Conservation (phyloP, 805 yeast genomes). For the Saccharomyces mikatae region DNA sequence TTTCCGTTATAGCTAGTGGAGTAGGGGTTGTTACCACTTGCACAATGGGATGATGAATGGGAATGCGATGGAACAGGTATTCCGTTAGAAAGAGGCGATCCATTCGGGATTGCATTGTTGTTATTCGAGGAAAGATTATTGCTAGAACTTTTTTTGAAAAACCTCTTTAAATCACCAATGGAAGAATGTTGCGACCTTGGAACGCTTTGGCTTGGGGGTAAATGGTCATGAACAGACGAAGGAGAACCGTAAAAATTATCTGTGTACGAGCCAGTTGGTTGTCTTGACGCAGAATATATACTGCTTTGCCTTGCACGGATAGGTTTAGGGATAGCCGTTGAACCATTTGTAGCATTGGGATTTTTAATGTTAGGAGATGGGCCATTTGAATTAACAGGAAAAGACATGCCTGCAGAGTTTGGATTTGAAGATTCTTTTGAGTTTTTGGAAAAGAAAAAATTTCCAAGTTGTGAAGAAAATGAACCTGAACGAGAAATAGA, state of each 20-base stretch:
- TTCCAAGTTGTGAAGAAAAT: slow-evolving; percentile 30
- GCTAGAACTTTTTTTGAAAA: slow-evolving; percentile 45
- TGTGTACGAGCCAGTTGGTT: slow-evolving; percentile 22
- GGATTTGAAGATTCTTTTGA: slow-evolving; percentile 13
- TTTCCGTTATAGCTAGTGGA: not conserved
- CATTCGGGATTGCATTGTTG: slow-evolving; percentile 10
- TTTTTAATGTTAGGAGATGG: not conserved
- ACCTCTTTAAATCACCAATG: slow-evolving; percentile 69
- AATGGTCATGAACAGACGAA: slow-evolving; percentile 28
- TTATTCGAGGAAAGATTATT: slow-evolving; percentile 1
- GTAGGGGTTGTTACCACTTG: not conserved
- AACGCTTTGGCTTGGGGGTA: slow-evolving; percentile 33
- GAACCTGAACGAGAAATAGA: slow-evolving; percentile 29
- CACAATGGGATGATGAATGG: slow-evolving; percentile 7
- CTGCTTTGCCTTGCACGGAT: slow-evolving; percentile 28
- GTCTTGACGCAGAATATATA: slow-evolving; percentile 31
- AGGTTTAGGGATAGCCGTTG: slow-evolving; percentile 32
- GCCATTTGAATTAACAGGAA: not conserved
- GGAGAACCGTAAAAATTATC: slow-evolving; percentile 24
- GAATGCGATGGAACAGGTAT: slow-evolving; percentile 11
- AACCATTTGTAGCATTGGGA: slow-evolving; percentile 15
- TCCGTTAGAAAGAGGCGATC: slow-evolving; percentile 19
- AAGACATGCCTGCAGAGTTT: slow-evolving; percentile 1
- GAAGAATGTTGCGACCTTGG: slow-evolving; percentile 59
- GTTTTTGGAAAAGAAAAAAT: slow-evolving; percentile 26